Base-by-base conservation (phyloP, 2,329 filamentous ascomycete genomes). In the Cordyceps cicadae region DNA sequence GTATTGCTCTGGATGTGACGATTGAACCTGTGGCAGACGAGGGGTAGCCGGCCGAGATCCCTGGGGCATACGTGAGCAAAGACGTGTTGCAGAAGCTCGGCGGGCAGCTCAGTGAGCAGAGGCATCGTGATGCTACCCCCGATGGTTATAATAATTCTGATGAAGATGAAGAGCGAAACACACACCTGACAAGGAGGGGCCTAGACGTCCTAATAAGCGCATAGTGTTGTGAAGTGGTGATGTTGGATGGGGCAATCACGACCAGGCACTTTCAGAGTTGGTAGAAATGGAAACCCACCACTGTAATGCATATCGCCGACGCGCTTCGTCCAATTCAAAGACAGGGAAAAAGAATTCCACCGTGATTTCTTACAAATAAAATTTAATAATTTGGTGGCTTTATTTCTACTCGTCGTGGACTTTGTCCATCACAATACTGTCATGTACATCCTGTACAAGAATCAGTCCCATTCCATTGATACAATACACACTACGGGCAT, bases 41-140 rank as follows among this genome's bases (percentile, higher is more conserved):
- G 71, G 43, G 79, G 76, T 50, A 88, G 68, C 8, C 72, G 69
- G 1, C 77, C 75, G 9, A 90, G 72, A 63, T 89, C 86, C 46
- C 72, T 70, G 1, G 84, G 82, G 32, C 81, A 72, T 43, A 87
- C 76, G 64, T 79, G 77, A 61, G 70, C 72, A 63, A 90, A 75
- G 64, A 89, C 82, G 67, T 80, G 75, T 66, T 87, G 82, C 29
- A 89, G 69, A 48, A 89, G 78, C 75, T 90, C 87, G 7, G 81
- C 76, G 9, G 86, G 85, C 24, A 87, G 78, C 49, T 74, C 68
- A 0, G 70, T 72, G n/a, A 79, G 57, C 60, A 66, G 62, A 11
- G 63, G 62, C 71, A 73, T 74, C 46, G 60, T 70, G 43, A 6
- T 57, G 24, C 39, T 19, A 15, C 19, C 17, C 29, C 29, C 21